Conservation (phyloP, 768 basidiomycete genomes). For the Suillus plorans region DNA sequence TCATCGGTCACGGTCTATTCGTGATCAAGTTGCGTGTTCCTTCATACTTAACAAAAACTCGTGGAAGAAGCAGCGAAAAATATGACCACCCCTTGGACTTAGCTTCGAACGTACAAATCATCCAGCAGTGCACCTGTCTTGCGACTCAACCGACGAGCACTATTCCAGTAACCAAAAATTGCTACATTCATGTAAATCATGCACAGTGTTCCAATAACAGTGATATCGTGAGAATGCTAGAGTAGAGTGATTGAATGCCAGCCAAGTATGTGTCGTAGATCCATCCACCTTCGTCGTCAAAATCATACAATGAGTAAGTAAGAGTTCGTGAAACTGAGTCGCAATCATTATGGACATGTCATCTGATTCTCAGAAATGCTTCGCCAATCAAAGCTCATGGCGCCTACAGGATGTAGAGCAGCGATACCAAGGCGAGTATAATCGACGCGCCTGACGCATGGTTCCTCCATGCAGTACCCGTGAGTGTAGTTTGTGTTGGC, state of each 20-base stretch:
- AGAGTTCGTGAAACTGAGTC: slow-evolving; percentile 18
- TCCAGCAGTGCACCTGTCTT: not conserved
- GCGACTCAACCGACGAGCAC: not conserved
- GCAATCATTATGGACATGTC: not conserved
- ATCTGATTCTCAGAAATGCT: not conserved
- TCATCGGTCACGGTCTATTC: not conserved
- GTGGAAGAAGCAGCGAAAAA: not conserved
- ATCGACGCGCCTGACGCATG: slow-evolving; percentile 19
- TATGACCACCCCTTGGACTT: not conserved
- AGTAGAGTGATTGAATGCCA: slow-evolving; percentile 1
- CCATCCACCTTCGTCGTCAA: slow-evolving; percentile 12
- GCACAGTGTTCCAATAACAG: not conserved
- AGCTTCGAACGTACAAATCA: not conserved
- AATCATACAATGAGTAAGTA: slow-evolving; percentile 12
- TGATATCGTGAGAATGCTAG: not conserved
- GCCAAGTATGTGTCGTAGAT: slow-evolving; percentile 1
- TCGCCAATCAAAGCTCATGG: slow-evolving; percentile 9
- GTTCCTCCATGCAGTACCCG: slow-evolving; percentile 25
- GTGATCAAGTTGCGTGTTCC: not conserved
- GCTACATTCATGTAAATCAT: slow-evolving; percentile 1
- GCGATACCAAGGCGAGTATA: slow-evolving; percentile 15
- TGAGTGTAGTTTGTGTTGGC: slow-evolving; percentile 16
- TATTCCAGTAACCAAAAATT: not conserved
- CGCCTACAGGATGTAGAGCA: slow-evolving; percentile 23
- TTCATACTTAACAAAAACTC: not conserved